Evolutionary conservation across 2,329 filamentous ascomycete species (phyloP).

Genomic region (Nemania bipapillata): DNA sequence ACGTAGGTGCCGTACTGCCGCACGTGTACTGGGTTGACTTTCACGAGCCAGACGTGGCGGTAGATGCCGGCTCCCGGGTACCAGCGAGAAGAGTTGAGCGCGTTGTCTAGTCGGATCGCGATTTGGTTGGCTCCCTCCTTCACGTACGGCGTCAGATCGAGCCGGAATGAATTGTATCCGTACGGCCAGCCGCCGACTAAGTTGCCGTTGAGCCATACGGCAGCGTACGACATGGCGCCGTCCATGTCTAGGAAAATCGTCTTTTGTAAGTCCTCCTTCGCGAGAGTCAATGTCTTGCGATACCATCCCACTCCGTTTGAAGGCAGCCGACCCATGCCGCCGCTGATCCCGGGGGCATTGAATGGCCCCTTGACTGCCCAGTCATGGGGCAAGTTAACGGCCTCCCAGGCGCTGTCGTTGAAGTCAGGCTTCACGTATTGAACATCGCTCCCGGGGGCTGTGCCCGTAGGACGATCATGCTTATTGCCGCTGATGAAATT

Average conservation of each 20-base stretch:
- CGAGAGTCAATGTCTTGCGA: conserved; percentile 54
- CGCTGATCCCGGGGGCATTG: conserved; percentile 50
- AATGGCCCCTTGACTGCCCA: conserved; percentile 59
- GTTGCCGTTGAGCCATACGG: conserved; percentile 63
- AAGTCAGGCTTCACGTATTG: conserved; percentile 47
- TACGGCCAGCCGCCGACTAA: conserved; percentile 65
- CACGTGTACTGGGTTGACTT: conserved; percentile 59
- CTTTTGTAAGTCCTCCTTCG: conserved; percentile 37
- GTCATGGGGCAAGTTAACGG: conserved; percentile 57
- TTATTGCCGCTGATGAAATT: conserved; percentile 48
- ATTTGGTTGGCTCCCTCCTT: conserved; percentile 55
- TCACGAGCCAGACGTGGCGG: conserved; percentile 65
- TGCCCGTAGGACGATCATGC: conserved; percentile 42
- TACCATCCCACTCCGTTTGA: conserved; percentile 65
- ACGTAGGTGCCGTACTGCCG: conserved; percentile 63
- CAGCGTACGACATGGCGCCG: conserved; percentile 63
- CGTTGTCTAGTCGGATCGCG: conserved; percentile 64
- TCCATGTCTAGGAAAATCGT: conserved; percentile 53
- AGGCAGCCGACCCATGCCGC: conserved; percentile 59
- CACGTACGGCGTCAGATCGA: conserved; percentile 61
- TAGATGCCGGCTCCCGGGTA: conserved; percentile 67
- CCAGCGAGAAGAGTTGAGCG: conserved; percentile 61
- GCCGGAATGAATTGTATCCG: conserved; percentile 62
- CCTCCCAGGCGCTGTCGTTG: conserved; percentile 52
- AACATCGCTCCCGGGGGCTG: conserved; percentile 45